phyloP scores from a whole-genome alignment of 2,329 filamentous ascomycete species.

The Monilinia vaccinii-corymbosi region DNA sequence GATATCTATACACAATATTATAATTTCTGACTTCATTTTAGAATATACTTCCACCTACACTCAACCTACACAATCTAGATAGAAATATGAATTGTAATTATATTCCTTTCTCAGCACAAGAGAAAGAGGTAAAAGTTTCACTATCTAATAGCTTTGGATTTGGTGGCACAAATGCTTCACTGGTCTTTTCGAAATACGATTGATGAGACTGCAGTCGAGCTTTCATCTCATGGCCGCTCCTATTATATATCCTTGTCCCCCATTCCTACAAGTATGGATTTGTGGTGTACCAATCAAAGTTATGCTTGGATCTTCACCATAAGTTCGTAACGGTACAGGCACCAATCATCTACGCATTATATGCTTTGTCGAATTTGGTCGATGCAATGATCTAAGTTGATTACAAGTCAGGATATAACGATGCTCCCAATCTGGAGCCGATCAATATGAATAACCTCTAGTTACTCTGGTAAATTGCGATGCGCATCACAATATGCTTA shows the following conservation, averaged over 20 bases:
- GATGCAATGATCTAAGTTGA: constrained; percentile 15
- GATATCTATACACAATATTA: background rate
- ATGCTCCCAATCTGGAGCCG: background rate
- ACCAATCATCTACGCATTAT: constrained; percentile 17
- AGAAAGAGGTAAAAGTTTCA: constrained; percentile 61
- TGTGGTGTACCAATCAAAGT: constrained; percentile 15
- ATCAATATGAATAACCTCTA: constrained; percentile 12
- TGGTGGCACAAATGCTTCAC: constrained; percentile 86
- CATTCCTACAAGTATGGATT: constrained; percentile 16
- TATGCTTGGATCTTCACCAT: constrained; percentile 7
- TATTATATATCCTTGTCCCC: constrained; percentile 11
- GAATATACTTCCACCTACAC: constrained; percentile 74
- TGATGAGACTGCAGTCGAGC: background rate
- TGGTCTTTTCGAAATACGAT: constrained; percentile 54
- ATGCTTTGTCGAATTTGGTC: constrained; percentile 18
- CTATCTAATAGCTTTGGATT: constrained; percentile 97
- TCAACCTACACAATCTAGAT: constrained; percentile 65
- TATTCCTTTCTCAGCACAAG: constrained; percentile 62
- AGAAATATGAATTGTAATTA: constrained; percentile 76
- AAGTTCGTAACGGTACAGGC: constrained; percentile 11
- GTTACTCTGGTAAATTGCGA: constrained; percentile 1
- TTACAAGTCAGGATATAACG: background rate
- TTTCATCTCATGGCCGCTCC: background rate
- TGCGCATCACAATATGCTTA: constrained; percentile 11
- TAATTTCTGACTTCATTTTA: constrained; percentile 31